These are phyloP conservation scores for Phoma herbarum DNA, from an alignment of 2,329 filamentous ascomycete species.

Conservation along the genomic window DNA sequence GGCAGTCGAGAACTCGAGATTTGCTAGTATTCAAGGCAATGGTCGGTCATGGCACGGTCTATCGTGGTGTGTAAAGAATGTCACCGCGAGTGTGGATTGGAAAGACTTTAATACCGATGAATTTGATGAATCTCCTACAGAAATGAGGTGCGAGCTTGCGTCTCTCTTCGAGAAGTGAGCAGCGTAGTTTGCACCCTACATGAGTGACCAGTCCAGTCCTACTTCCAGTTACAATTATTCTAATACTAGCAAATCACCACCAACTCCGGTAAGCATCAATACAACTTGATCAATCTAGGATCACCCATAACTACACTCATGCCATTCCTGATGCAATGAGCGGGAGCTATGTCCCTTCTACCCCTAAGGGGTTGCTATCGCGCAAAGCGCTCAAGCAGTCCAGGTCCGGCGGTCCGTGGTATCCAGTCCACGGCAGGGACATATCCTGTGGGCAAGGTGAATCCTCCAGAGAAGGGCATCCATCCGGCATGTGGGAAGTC, in stretches of 20 bases:
- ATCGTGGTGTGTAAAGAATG: background rate
- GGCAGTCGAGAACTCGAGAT: background rate
- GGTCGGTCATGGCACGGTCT: background rate
- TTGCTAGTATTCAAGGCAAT: background rate
- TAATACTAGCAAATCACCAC: constrained; percentile 24
- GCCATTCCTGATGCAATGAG: constrained; percentile 40
- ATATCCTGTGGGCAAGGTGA: constrained; percentile 32
- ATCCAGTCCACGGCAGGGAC: constrained; percentile 38
- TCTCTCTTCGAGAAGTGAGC: background rate
- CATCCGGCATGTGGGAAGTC: constrained; percentile 36
- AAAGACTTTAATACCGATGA: background rate
- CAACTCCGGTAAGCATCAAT: constrained; percentile 25
- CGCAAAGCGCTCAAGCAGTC: constrained; percentile 30
- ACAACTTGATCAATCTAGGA: constrained; percentile 34
- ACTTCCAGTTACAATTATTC: background rate
- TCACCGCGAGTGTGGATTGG: background rate
- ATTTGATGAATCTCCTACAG: background rate
- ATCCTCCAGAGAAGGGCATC: constrained; percentile 31
- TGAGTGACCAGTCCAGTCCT: background rate
- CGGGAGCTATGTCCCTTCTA: constrained; percentile 32
- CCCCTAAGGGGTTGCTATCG: constrained; percentile 29
- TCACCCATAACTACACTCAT: constrained; percentile 35
- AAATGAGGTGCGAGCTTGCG: background rate
- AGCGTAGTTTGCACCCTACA: constrained; percentile 6
- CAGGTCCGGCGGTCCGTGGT: constrained; percentile 29